Base-by-base conservation (phyloP, 257 asterid species). In the Striga asiatica region DNA sequence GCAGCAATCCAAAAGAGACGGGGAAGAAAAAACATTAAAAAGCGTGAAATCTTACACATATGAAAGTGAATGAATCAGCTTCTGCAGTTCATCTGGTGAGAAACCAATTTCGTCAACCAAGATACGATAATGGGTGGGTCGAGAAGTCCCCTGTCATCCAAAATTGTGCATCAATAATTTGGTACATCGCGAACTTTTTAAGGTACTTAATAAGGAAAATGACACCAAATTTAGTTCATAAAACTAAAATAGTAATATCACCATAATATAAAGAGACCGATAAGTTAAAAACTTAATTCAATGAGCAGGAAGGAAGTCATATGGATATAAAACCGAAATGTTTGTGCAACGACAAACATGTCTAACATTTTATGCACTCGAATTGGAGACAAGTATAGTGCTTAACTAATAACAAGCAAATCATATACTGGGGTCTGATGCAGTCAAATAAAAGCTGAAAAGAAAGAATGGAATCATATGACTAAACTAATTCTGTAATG, bases 21-120 rank as follows among this genome's bases (percentile, higher is more conserved):
- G 32, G 23, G 61, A 57, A 16, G 31, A 29, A 24, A 47, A 56
- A 17, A 58, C 6, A 51, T n/a, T 14, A 19, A 38, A 27, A 18
- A 16, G 60, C 19, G 18, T 27, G 50, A 50, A 71, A 61, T 61
- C 93, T 81, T 86, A 89, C 98, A 83, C 95, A 19, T 86, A 86
- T 56, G 96, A 81, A 21, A 86, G 77, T 34, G 93, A 79, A 70
- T 79, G 96, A 60, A 89, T 78, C 67, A 89, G 76, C 53, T 83
- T 77, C 72, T 89, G 98, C 54, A 89, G 73, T 59, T 60, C 76
- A 65, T 83, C 89, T 8, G 98, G 91, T 60, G 98, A 76, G 86
- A 89, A 89, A 68, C 96, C 96, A 51, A 86, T 89, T 74, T 89
- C 98, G 66, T 89, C 94, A 16, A 79, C 73, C 80, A 89, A 72